Percentiles rank a stretch among this genome's conserved stretches.
These are phyloP conservation scores for Tolypocladium guangdongense DNA, from an alignment of 2,329 filamentous ascomycete genomes.

Conservation along the genomic window DNA sequence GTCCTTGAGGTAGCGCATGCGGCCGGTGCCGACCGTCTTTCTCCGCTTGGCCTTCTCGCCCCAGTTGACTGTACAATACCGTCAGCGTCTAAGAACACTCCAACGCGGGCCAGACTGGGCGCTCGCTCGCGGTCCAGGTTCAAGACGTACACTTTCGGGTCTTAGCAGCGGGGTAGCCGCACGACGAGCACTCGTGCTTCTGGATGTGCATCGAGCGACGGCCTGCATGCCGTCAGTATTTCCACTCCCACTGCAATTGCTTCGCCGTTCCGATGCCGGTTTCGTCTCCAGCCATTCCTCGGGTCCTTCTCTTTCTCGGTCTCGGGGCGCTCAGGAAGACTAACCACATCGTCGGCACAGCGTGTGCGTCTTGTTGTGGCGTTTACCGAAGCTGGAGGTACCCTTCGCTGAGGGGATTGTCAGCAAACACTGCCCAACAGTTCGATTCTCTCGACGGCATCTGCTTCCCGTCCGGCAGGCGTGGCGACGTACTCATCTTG, in stretches of 20 bases:
- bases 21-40: conserved; percentile 97
- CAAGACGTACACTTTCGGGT: conserved; percentile 87
- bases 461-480: conserved; percentile 1
- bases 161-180: conserved; percentile 96
- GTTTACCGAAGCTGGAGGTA: conserved; percentile 47
- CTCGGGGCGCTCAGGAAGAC: conserved; percentile 26
- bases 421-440: conserved; percentile 9
- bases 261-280: conserved; percentile 4
- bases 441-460: neutral
- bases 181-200: conserved; percentile 93
- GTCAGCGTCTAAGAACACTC: neutral
- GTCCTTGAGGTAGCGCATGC: conserved; percentile 89
- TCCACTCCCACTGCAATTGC: neutral
- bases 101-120: neutral
- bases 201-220: conserved; percentile 97
- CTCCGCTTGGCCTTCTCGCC: conserved; percentile 99
- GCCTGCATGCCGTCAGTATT: conserved; percentile 42
- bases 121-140: neutral
- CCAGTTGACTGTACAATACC: conserved; percentile 73
- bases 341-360: conserved; percentile 97
- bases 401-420: conserved; percentile 37
- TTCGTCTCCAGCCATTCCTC: conserved; percentile 1
- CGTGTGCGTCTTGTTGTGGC: conserved; percentile 98
- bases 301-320: conserved; percentile 4
- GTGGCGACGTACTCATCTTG: conserved; percentile 45